Conservation (phyloP, 176 grass and related monocot species). For the Areca catechu region DNA sequence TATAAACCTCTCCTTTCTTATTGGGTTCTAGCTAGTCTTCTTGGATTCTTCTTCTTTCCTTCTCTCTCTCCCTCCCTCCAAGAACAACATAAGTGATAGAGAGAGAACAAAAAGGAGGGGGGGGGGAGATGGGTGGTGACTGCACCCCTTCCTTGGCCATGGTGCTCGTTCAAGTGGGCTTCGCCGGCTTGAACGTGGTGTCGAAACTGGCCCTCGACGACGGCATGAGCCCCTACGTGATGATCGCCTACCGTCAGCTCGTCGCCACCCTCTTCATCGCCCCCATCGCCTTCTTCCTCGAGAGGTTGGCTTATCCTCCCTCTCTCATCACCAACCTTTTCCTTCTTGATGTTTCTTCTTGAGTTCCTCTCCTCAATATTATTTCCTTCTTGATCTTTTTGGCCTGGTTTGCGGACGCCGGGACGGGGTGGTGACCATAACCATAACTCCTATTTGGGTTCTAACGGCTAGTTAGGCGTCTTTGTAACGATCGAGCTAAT, state of each 20-base stretch:
- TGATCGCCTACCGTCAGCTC: slow-evolving; percentile 92
- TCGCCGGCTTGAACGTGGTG: slow-evolving; percentile 71
- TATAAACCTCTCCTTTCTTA: background rate
- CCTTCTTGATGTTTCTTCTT: slow-evolving; percentile 2
- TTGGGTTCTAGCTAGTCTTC: too few species aligned
- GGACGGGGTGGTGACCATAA: too few species aligned
- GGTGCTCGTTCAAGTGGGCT: slow-evolving; percentile 73
- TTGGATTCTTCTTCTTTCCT: background rate
- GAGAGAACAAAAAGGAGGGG: too few species aligned
- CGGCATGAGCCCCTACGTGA: slow-evolving; percentile 86
- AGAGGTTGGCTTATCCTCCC: slow-evolving; percentile 27
- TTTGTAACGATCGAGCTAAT: too few species aligned
- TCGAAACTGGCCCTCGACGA: slow-evolving; percentile 87
- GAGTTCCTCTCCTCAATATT: background rate
- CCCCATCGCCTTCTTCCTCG: slow-evolving; percentile 48
- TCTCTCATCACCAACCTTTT: background rate
- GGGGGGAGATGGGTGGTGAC: background rate
- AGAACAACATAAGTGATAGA: background rate
- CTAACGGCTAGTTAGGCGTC: too few species aligned
- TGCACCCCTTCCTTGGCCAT: slow-evolving; percentile 46
- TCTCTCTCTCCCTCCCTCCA: background rate
- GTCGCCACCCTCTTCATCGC: slow-evolving; percentile 57
- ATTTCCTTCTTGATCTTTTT: background rate
- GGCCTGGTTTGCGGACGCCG: too few species aligned
- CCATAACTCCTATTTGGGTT: too few species aligned